Conservation (phyloP, 371 early-diverging fungal genomes). For the Entomophthora muscae region DNA sequence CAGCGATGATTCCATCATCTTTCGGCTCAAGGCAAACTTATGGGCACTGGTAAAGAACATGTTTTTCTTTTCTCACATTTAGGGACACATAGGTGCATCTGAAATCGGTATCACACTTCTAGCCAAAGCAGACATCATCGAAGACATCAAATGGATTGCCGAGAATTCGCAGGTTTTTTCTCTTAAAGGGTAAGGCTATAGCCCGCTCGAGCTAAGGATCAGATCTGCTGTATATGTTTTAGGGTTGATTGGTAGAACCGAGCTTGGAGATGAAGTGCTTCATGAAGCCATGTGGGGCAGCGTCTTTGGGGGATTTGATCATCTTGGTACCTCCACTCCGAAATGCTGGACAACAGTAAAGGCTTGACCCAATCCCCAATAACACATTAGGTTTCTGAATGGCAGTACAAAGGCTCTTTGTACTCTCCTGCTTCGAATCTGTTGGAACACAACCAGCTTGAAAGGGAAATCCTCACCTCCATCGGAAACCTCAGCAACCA, state of each 20-base stretch:
- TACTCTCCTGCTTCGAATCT: not conserved
- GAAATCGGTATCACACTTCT: slow-evolving; percentile 47
- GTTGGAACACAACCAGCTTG: slow-evolving; percentile 11
- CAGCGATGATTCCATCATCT: slow-evolving; percentile 18
- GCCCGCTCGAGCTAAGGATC: not conserved
- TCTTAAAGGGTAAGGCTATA: slow-evolving; percentile 45
- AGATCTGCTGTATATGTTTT: slow-evolving; percentile 68
- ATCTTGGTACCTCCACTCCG: not conserved
- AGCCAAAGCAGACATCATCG: slow-evolving; percentile 44
- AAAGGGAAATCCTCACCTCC: slow-evolving; percentile 44
- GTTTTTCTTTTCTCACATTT: slow-evolving; percentile 1
- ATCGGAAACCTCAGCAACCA: slow-evolving; percentile 74
- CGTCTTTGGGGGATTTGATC: slow-evolving; percentile 15
- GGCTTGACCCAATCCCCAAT: not conserved
- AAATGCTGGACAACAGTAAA: not conserved
- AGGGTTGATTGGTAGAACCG: slow-evolving; percentile 47
- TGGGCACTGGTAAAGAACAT: slow-evolving; percentile 33
- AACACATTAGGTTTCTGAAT: not conserved
- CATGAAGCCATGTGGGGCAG: slow-evolving; percentile 55
- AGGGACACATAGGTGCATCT: slow-evolving; percentile 64
- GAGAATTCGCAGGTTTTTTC: slow-evolving; percentile 46
- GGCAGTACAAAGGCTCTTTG: not conserved
- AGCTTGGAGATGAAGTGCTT: slow-evolving; percentile 47
- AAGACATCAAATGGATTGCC: slow-evolving; percentile 49
- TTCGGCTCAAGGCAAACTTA: slow-evolving; percentile 51